Conservation (phyloP, 352 stramenopile genomes). For the Vaucheria bursata region DNA sequence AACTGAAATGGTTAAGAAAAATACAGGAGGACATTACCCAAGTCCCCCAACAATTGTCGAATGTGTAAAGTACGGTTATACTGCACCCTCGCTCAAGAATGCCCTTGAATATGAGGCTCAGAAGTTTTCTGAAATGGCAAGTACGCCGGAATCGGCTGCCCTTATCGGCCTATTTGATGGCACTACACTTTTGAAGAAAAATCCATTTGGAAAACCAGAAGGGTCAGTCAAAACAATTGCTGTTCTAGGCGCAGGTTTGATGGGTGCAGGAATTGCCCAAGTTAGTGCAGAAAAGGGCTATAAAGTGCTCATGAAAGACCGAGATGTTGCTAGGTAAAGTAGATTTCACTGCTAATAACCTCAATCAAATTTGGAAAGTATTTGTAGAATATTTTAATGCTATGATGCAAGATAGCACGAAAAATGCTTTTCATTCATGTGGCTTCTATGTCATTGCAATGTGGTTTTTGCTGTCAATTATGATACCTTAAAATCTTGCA, state of each 20-base stretch:
- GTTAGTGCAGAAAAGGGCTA: constrained; percentile 74
- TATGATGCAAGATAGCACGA: constrained; percentile 3
- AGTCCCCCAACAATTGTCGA: constrained; percentile 86
- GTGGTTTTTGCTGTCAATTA: no score
- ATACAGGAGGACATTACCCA: constrained; percentile 91
- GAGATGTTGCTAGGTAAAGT: constrained; percentile 57
- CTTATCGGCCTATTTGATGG: constrained; percentile 95
- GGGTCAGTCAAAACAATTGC: constrained; percentile 74
- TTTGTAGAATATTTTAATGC: constrained; percentile 11
- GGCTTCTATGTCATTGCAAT: no score
- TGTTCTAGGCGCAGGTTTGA: constrained; percentile 92
- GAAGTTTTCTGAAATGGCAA: constrained; percentile 89
- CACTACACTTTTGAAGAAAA: constrained; percentile 95
- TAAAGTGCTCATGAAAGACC: constrained; percentile 89
- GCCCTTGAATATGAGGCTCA: constrained; percentile 78
- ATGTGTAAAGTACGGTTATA: constrained; percentile 53
- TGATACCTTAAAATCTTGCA: neutral
- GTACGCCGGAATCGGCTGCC: constrained; percentile 83
- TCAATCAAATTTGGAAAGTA: no score
- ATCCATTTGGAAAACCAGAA: constrained; percentile 76
- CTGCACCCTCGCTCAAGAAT: constrained; percentile 19
- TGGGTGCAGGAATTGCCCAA: constrained; percentile 91
- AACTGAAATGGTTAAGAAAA: constrained; percentile 87
- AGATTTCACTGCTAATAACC: no score
- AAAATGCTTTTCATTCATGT: no score